phyloP scores from a whole-genome alignment of 768 basidiomycete genomes.

The Boletus rubroflammeus region DNA sequence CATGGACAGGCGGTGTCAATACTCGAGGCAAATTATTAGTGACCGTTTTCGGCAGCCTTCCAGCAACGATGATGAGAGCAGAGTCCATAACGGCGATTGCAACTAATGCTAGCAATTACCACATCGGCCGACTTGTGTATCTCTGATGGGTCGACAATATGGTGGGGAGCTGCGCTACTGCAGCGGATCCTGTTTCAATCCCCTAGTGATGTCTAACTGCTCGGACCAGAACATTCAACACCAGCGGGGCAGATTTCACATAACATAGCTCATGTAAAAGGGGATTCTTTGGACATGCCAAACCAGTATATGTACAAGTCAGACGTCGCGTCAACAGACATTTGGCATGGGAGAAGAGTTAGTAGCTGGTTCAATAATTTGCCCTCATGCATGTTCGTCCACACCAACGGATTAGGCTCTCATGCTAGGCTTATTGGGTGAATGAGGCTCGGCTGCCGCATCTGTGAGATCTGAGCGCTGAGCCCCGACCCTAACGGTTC shows the following conservation, averaged over 20 bases:
- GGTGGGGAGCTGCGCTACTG: too few species aligned
- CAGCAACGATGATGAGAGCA: neutral
- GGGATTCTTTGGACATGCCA: neutral
- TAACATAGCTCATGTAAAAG: neutral
- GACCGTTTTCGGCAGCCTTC: too few species aligned
- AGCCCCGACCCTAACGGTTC: too few species aligned
- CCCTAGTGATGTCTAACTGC: neutral
- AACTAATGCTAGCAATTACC: neutral
- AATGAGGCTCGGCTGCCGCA: neutral
- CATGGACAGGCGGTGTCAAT: too few species aligned
- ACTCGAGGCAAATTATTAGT: too few species aligned
- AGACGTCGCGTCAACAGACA: neutral
- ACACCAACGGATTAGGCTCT: neutral
- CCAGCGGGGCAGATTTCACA: neutral
- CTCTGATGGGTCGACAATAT: neutral
- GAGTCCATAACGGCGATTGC: neutral
- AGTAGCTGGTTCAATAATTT: neutral
- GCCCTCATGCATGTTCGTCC: neutral
- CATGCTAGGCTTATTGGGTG: neutral
- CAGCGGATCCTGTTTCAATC: too few species aligned
- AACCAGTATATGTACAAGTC: neutral
- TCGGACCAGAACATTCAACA: neutral
- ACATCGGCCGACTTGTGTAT: neutral
- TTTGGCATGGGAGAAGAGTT: slow-evolving; percentile 3
- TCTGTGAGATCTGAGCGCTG: neutral